Evolutionary conservation across 805 yeast genomes (phyloP).

Genomic region (Ogataea salicorniae): DNA sequence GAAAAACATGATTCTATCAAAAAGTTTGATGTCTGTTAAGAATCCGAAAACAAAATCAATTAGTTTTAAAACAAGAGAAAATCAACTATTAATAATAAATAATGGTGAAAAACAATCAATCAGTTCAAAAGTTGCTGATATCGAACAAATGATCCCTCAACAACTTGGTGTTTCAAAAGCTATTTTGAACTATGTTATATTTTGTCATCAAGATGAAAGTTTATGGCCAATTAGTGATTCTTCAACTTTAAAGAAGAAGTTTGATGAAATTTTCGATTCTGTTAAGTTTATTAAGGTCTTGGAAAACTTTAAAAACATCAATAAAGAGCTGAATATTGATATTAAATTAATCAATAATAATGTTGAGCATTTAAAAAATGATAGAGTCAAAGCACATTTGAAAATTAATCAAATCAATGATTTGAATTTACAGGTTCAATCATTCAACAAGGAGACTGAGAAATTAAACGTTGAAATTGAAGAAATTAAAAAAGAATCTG

Average conservation of each 20-base stretch:
- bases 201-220: slow-evolving; percentile 97
- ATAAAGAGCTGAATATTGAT: slow-evolving; percentile 73
- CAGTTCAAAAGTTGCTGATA: slow-evolving; percentile 76
- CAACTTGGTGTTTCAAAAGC: slow-evolving; percentile 86
- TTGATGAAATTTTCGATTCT: slow-evolving; percentile 96
- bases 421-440: slow-evolving; percentile 39
- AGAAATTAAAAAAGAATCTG: slow-evolving; percentile 51
- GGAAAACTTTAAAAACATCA: slow-evolving; percentile 67
- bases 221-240: slow-evolving; percentile 97
- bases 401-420: slow-evolving; percentile 43
- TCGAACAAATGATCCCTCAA: slow-evolving; percentile 76
- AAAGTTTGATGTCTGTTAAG: slow-evolving; percentile 71
- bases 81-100: slow-evolving; percentile 67
- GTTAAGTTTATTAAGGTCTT: slow-evolving; percentile 87
- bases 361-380: slow-evolving; percentile 70
- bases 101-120: slow-evolving; percentile 67
- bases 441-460: slow-evolving; percentile 44
- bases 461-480: slow-evolving; percentile 46
- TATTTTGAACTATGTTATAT: slow-evolving; percentile 83
- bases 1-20: slow-evolving; percentile 75
- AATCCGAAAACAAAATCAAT: slow-evolving; percentile 45
- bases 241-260: slow-evolving; percentile 77
- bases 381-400: slow-evolving; percentile 64
- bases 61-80: slow-evolving; percentile 87
- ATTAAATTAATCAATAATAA: slow-evolving; percentile 72